Conservation (phyloP, 1,284 basidiomycete genomes). For the Fomitopsis schrenkii region DNA sequence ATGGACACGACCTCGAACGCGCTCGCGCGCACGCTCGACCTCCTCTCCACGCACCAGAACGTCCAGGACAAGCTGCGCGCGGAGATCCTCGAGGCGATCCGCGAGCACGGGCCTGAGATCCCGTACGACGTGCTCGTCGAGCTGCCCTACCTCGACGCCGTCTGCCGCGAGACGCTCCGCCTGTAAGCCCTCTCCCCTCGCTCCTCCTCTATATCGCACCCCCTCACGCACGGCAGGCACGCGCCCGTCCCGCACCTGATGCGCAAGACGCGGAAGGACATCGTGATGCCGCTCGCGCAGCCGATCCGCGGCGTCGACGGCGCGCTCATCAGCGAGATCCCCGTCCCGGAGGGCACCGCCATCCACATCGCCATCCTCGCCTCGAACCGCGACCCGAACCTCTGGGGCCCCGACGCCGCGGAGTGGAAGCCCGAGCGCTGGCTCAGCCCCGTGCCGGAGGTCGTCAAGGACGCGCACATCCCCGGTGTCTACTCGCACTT, state of each 20-base stretch:
- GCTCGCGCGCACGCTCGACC: slow-evolving; percentile 5
- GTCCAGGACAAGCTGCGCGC: slow-evolving; percentile 11
- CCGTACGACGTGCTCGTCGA: slow-evolving; percentile 10
- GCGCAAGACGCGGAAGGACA: slow-evolving; percentile 33
- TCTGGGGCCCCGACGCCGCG: slow-evolving; percentile 10
- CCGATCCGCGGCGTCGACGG: slow-evolving; percentile 39
- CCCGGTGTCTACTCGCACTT: slow-evolving; percentile 18
- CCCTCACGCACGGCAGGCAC: not conserved
- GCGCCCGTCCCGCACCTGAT: slow-evolving; percentile 5
- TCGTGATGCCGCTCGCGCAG: slow-evolving; percentile 44
- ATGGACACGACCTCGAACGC: slow-evolving; percentile 12
- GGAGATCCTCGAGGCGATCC: slow-evolving; percentile 6
- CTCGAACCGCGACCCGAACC: slow-evolving; percentile 33
- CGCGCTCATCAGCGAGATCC: slow-evolving; percentile 31
- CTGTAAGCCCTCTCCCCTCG: not conserved
- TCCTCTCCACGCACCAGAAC: slow-evolving; percentile 9
- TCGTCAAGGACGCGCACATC: slow-evolving; percentile 11
- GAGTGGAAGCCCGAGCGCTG: slow-evolving; percentile 13
- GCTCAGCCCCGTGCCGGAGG: slow-evolving; percentile 14
- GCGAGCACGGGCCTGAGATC: slow-evolving; percentile 3
- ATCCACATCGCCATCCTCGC: slow-evolving; percentile 35
- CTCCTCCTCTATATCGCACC: too few relatives aligned
- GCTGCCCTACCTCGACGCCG: slow-evolving; percentile 13
- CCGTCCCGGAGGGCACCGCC: slow-evolving; percentile 40
- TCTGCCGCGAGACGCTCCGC: slow-evolving; percentile 13